Evolutionary conservation across 169 alveolate species (phyloP), one percentile per base, ranked within the genome.

Genomic region (Neospora caninum): DNA sequence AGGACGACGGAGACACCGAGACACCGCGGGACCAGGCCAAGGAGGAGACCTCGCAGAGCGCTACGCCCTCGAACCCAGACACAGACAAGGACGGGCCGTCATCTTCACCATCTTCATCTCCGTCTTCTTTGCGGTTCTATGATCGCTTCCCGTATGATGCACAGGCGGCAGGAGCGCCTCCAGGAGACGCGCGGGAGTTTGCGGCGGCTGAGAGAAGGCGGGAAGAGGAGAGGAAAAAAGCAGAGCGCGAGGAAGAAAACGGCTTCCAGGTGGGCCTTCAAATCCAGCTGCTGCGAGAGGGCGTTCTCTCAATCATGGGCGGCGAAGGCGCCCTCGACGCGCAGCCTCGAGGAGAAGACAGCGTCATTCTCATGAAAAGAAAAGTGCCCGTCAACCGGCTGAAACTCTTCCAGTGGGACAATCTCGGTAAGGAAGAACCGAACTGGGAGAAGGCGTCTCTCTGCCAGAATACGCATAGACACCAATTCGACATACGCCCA

Each of bases 371-470:
- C 41, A 2, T 42, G 67, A 38, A 42, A 36, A 22, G 31, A 6
- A 41, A 82, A 82, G 89, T 82, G 20, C 89, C 89, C 39, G 69
- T 82, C n/a, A 64, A 82, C 53, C 13, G 89, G 0, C 89, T 82
- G n/a, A 22, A 36, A 9, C n/a, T 39, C 41, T 82, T 82, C 25
- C 67, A 42, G 69, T 82, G 89, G 89, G 67, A 42, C 39, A 82
- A 82, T 36, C 64, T 82, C 0, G 67, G 89, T 82, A 27, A 41
- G 84, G 10, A 0, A 1, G 22, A 49, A 49, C 58, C 13, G 58
- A 4, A 49, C 58, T n/a, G n/a, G n/a, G n/a, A n/a, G n/a, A n/a
- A n/a, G n/a, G n/a, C n/a, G n/a, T n/a, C n/a, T n/a, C n/a, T n/a
- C n/a, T n/a, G n/a, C n/a, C n/a, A n/a, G n/a, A n/a, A n/a, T n/a